A percentile compares a stretch with the other conserved stretches of the same genome.
These are phyloP conservation scores for Aspergillus candidus DNA, from an alignment of 2,329 filamentous ascomycete genomes.

Conservation along the genomic window DNA sequence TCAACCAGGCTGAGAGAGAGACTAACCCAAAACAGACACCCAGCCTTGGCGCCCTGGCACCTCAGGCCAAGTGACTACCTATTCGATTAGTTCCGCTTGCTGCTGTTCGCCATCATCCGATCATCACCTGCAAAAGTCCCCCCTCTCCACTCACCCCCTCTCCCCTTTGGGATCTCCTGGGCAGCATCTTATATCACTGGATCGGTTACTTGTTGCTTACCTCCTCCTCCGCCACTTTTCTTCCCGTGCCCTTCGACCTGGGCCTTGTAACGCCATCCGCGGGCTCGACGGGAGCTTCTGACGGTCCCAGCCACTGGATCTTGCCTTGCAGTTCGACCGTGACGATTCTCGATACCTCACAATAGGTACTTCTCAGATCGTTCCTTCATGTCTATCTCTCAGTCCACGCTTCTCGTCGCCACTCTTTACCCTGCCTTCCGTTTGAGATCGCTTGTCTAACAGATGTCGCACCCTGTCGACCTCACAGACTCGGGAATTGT, in stretches of 20 bases:
- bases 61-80: slow-evolving; percentile 15
- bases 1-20: slow-evolving; percentile 3
- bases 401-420: slow-evolving; percentile 12
- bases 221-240: slow-evolving; percentile 4
- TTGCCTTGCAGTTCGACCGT: slow-evolving; percentile 35
- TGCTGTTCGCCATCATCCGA: slow-evolving; percentile 20
- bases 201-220: slow-evolving; percentile 17
- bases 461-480: slow-evolving; percentile 24
- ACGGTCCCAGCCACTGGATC: slow-evolving; percentile 27
- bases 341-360: slow-evolving; percentile 40
- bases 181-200: slow-evolving; percentile 17
- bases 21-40: slow-evolving; percentile 39
- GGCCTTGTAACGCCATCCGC: slow-evolving; percentile 21
- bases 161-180: slow-evolving; percentile 24
- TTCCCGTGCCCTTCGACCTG: slow-evolving; percentile 12
- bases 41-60: slow-evolving; percentile 22
- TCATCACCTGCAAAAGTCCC: slow-evolving; percentile 25
- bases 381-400: slow-evolving; percentile 15
- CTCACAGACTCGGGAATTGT: slow-evolving; percentile 52
- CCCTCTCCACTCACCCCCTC: slow-evolving; percentile 17
- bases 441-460: slow-evolving; percentile 26
- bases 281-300: slow-evolving; percentile 29
- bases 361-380: slow-evolving; percentile 32
- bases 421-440: slow-evolving; percentile 15
- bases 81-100: no score